These are phyloP conservation scores for Rosa rugosa DNA, from an alignment of 306 rosid species.

Conservation along the genomic window DNA sequence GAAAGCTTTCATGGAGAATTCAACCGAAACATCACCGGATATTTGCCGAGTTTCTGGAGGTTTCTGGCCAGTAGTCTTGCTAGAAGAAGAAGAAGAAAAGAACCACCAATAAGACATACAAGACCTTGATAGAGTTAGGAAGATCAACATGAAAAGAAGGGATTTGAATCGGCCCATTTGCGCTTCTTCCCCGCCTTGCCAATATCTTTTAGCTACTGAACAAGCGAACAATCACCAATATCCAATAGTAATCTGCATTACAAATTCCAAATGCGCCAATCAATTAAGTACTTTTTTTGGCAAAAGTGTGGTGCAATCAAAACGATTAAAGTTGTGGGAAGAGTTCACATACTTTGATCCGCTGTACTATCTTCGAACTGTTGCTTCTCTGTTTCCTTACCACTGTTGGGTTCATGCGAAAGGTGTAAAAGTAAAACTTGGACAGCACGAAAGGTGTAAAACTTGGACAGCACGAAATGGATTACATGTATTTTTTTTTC, in stretches of 20 bases:
- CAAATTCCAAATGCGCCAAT: background rate
- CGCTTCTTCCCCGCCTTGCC: background rate
- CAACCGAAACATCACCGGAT: background rate
- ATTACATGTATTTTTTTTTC: background rate
- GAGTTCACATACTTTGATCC: background rate
- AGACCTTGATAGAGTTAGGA: conserved; percentile 6
- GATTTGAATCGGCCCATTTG: conserved; percentile 1
- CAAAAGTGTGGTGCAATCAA: background rate
- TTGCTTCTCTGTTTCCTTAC: background rate
- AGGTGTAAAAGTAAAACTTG: background rate
- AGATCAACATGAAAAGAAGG: background rate
- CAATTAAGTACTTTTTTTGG: background rate
- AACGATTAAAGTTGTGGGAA: background rate
- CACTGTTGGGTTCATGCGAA: conserved; percentile 7
- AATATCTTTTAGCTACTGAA: background rate
- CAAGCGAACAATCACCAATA: background rate
- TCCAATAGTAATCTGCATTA: background rate
- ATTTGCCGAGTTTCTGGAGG: background rate
- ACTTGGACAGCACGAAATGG: background rate
- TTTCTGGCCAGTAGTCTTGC: background rate
- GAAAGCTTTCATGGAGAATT: conserved; percentile 17
- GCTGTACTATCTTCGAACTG: background rate
- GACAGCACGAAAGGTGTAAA: background rate
- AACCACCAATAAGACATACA: conserved; percentile 9
- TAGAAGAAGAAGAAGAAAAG: conserved; percentile 1